Evolutionary conservation across 768 basidiomycete species (phyloP), one percentile per base, ranked within the genome.

Genomic region (Hysterangium stoloniferum): DNA sequence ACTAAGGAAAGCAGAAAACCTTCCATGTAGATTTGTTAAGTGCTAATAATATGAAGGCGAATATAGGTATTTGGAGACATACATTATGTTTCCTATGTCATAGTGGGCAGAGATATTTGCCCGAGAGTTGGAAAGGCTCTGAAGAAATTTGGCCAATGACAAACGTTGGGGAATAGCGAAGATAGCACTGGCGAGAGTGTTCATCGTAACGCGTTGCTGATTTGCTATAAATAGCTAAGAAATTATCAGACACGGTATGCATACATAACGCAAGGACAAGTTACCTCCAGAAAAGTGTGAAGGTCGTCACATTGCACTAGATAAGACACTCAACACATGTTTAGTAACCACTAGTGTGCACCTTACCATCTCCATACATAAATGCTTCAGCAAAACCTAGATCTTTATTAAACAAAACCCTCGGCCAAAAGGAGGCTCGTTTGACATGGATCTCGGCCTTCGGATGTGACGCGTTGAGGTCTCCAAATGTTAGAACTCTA

Each of bases 61-160:
- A 32, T 1, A 19, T 27, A 27, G 51, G 41, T 20, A 20, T 25
- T 44, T 41, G 32, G 27, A 31, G n/a, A 34, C 80, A 71, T 93
- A 94, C 53, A 93, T 74, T 55, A 83, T 81, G 60, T 95, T 95
- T 17, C 87, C 90, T 59, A 92, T 87, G 65, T 95, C 92, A 59
- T 95, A 95, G 65, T 88, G 90, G 3, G 88, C 86, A 31, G 78
- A 78, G 55, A 86, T 82, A 59, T 86, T 86, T n/a, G 73, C 75
- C 5, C 77, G 69, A 7, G 80, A 75, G 59, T 82, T 83, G 45
- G 74, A 68, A 34, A 86, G 71, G 6, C 79, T 78, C 60, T 82
- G 82, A 45, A 80, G 67, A 58, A 86, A 82, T 17, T 78, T 73
- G 43, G 76, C 77, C 17, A 76, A 76, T 4, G 78, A 77, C 7